These are phyloP conservation scores for Cymodocea nodosa DNA, from an alignment of 116 monocot genomes.

Conservation along the genomic window DNA sequence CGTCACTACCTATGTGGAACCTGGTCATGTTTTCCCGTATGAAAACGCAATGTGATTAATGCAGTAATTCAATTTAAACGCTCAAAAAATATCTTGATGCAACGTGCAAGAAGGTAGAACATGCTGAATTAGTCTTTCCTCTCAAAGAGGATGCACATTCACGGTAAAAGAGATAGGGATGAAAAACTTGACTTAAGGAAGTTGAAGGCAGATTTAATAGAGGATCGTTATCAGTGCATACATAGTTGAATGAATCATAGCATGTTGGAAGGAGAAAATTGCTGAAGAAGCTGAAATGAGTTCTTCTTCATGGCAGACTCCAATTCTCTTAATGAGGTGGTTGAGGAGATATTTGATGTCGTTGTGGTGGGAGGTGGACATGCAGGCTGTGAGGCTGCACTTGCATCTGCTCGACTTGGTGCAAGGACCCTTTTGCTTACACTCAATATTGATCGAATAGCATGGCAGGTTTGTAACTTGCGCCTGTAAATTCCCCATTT, in stretches of 20 bases:
- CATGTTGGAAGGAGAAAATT: background rate
- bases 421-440: slow-evolving; percentile 90
- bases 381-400: slow-evolving; percentile 97
- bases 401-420: slow-evolving; percentile 93
- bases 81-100: no score
- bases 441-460: slow-evolving; percentile 92
- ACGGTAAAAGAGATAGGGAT: no score
- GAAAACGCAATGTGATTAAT: no score
- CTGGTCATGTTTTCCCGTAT: no score
- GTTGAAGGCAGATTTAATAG: no score
- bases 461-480: slow-evolving; percentile 68
- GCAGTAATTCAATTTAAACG: no score
- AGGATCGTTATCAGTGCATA: no score
- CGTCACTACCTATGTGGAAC: no score
- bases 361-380: slow-evolving; percentile 99
- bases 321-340: slow-evolving; percentile 6
- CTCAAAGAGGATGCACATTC: no score
- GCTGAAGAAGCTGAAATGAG: background rate
- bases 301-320: slow-evolving; percentile 9
- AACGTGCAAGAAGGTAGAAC: no score
- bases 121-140: no score
- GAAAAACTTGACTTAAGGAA: no score
- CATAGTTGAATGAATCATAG: background rate
- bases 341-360: slow-evolving; percentile 78
- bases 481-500: background rate